These are phyloP conservation scores for Daedaleopsis nitida DNA, from an alignment of 768 basidiomycete genomes.

Conservation along the genomic window DNA sequence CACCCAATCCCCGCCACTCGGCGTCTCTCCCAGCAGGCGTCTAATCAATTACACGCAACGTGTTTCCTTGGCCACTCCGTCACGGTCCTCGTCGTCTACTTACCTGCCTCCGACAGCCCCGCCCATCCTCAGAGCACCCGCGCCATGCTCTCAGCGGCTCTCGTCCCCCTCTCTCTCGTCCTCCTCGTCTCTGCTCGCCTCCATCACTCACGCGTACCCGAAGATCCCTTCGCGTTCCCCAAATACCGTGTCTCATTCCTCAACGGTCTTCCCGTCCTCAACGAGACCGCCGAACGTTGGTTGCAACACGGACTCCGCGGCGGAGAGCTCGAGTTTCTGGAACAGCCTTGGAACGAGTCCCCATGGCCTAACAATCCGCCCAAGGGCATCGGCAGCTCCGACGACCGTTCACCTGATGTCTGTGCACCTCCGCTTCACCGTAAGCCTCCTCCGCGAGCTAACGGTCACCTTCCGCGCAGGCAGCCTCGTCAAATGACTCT, in stretches of 20 bases:
- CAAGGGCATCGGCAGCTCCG: conserved; percentile 64
- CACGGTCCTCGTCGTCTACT: not conserved
- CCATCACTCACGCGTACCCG: conserved; percentile 64
- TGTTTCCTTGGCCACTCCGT: conserved; percentile 6
- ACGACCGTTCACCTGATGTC: conserved; percentile 35
- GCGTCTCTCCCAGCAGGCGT: conserved; percentile 18
- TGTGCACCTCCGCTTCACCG: conserved; percentile 27
- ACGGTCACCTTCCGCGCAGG: conserved; percentile 27
- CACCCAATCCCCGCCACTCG: conserved; percentile 14
- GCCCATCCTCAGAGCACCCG: no score
- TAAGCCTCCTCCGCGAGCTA: not conserved
- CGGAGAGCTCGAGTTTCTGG: conserved; percentile 77
- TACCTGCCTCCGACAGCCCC: conserved; percentile 2
- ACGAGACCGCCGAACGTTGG: conserved; percentile 77
- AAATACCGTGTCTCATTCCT: conserved; percentile 81
- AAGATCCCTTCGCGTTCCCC: conserved; percentile 80
- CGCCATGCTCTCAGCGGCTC: conserved; percentile 29
- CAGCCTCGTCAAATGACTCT: conserved; percentile 17
- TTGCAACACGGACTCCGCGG: conserved; percentile 69
- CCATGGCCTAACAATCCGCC: conserved; percentile 40
- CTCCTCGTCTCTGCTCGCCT: conserved; percentile 35
- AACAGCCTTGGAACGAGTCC: conserved; percentile 56
- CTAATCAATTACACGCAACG: conserved; percentile 12
- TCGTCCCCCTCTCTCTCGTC: conserved; percentile 36
- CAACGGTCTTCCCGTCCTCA: conserved; percentile 72